Evolutionary conservation across 78 protist species (phyloP).

Genomic region (Mantamonas sphyraenae): DNA sequence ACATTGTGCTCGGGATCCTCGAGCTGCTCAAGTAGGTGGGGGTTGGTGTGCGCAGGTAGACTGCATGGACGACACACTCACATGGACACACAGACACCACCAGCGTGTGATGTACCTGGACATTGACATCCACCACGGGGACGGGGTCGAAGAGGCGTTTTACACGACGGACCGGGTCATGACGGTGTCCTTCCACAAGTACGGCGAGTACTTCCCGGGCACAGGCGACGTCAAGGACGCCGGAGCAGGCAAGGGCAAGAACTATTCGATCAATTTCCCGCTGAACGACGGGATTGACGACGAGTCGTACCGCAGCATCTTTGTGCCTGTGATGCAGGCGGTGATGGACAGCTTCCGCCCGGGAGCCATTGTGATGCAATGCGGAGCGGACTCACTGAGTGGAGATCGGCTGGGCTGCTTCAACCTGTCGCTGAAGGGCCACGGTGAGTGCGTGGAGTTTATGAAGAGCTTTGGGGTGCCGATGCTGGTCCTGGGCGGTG

Average conservation of each 20-base stretch:
- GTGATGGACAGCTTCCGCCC: slow-evolving; percentile 83
- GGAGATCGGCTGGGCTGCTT: slow-evolving; percentile 98
- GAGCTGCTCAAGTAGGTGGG: slow-evolving; percentile 80
- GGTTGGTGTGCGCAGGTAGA: too few relatives aligned
- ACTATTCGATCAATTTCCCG: slow-evolving; percentile 92
- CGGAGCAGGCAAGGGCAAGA: slow-evolving; percentile 81
- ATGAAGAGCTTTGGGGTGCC: slow-evolving; percentile 80
- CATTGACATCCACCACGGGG: slow-evolving; percentile 98
- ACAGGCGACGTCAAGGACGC: slow-evolving; percentile 86
- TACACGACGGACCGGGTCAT: slow-evolving; percentile 89
- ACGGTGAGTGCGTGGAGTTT: slow-evolving; percentile 79
- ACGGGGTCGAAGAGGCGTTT: slow-evolving; percentile 93
- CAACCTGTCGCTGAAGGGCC: slow-evolving; percentile 79
- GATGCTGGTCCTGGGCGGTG: slow-evolving; percentile 95
- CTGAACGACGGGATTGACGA: slow-evolving; percentile 96
- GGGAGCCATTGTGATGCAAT: slow-evolving; percentile 84
- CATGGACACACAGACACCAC: slow-evolving; percentile 35
- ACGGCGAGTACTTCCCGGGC: slow-evolving; percentile 95
- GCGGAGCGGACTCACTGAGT: slow-evolving; percentile 97
- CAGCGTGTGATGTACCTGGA: slow-evolving; percentile 95
- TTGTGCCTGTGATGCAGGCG: slow-evolving; percentile 42
- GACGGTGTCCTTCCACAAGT: slow-evolving; percentile 95
- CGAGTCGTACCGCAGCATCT: slow-evolving; percentile 59
- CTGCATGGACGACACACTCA: background rate
- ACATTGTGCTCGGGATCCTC: slow-evolving; percentile 93